Percentiles rank a stretch among this genome's conserved stretches.
Conservation (phyloP, 441 rosid genomes). For the Metrosideros polymorpha region DNA sequence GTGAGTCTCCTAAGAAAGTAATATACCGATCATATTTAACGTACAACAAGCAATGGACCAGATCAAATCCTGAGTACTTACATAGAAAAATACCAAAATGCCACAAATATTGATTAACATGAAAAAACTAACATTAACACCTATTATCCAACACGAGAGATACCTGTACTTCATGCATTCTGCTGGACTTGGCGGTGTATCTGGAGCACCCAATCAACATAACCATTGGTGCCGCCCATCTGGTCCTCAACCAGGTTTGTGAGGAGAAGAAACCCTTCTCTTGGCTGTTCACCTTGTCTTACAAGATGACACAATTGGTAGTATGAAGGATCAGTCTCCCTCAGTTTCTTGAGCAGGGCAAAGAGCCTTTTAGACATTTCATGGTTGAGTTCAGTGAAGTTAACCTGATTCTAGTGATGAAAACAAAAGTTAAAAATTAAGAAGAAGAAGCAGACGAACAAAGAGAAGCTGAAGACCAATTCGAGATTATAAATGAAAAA, state of each 20-base stretch:
- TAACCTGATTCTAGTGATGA: slow-evolving; percentile 39
- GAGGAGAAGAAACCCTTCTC: slow-evolving; percentile 83
- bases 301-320: slow-evolving; percentile 68
- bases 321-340: slow-evolving; percentile 69
- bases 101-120: background rate
- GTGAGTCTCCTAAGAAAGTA: background rate
- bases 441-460: slow-evolving; percentile 1
- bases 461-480: background rate
- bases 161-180: slow-evolving; percentile 49
- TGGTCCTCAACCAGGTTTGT: slow-evolving; percentile 82
- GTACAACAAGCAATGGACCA: background rate
- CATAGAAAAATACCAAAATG: background rate
- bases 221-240: slow-evolving; percentile 64
- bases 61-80: background rate
- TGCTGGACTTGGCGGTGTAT: slow-evolving; percentile 85
- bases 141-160: background rate
- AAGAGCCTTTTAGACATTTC: slow-evolving; percentile 83
- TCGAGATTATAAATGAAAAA: background rate
- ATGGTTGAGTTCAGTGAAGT: slow-evolving; percentile 48
- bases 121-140: background rate
- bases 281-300: slow-evolving; percentile 97
- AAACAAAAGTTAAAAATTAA: background rate
- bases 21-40: background rate
- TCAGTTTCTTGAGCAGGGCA: slow-evolving; percentile 47
- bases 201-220: slow-evolving; percentile 76